A percentile compares a stretch with the other conserved stretches of the same genome.
Evolutionary conservation across 2,329 filamentous ascomycete genomes (phyloP).

Genomic region (Hyphodiscus sp.): DNA sequence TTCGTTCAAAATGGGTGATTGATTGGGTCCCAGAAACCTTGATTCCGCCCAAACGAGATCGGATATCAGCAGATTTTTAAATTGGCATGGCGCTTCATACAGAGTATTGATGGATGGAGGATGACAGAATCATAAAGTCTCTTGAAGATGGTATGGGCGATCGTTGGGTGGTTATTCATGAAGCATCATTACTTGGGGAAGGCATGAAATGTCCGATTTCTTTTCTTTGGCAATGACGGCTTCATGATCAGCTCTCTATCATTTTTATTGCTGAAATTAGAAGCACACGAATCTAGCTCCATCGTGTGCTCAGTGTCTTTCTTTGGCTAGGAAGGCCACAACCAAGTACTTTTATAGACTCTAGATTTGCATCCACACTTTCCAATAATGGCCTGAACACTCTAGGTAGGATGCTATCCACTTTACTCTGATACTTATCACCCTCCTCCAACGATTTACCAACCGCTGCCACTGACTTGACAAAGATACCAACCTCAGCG

Average conservation of each 20-base stretch:
- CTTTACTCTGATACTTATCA: slow-evolving; percentile 35
- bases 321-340: slow-evolving; percentile 15
- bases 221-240: neutral
- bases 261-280: slow-evolving; percentile 12
- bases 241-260: slow-evolving; percentile 10
- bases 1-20: neutral
- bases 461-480: slow-evolving; percentile 40
- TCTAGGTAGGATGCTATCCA: slow-evolving; percentile 34
- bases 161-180: neutral
- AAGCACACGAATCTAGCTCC: slow-evolving; percentile 20
- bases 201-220: neutral
- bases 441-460: slow-evolving; percentile 40
- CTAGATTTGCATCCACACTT: slow-evolving; percentile 9
- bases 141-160: neutral
- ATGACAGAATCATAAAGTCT: neutral
- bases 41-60: too few species aligned
- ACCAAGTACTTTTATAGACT: slow-evolving; percentile 6
- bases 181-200: neutral
- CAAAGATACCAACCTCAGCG: slow-evolving; percentile 37
- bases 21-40: too few species aligned
- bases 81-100: too few species aligned
- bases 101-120: too few species aligned
- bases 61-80: too few species aligned
- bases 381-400: slow-evolving; percentile 12
- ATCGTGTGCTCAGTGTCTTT: slow-evolving; percentile 17